These are phyloP conservation scores for Fusarium paranaense DNA, from an alignment of 2,329 filamentous ascomycete genomes.

Conservation along the genomic window DNA sequence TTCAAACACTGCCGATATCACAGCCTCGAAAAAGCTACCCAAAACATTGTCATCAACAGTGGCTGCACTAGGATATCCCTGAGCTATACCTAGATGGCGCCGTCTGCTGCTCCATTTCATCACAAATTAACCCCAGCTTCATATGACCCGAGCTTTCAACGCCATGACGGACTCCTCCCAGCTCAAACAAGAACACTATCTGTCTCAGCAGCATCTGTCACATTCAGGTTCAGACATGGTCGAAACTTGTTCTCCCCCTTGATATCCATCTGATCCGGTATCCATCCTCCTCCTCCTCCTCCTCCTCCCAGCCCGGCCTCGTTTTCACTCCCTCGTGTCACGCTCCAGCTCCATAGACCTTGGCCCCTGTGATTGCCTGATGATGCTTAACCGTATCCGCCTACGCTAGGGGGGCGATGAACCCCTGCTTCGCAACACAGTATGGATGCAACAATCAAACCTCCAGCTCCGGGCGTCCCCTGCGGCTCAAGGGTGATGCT, in stretches of 20 bases:
- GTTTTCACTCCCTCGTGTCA: constrained; percentile 28
- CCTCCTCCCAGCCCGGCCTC: constrained; percentile 1
- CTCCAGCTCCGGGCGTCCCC: constrained; percentile 25
- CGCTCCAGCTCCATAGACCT: constrained; percentile 22
- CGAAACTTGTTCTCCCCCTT: constrained; percentile 32
- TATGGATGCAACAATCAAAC: constrained; percentile 26
- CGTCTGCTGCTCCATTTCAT: constrained; percentile 1
- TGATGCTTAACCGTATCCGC: constrained; percentile 40
- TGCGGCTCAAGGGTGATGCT: constrained; percentile 25
- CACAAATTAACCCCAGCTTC: constrained; percentile 7
- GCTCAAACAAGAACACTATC: constrained; percentile 11
- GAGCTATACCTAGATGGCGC: constrained; percentile 12
- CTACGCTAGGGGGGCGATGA: constrained; percentile 34
- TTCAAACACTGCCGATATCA: background rate
- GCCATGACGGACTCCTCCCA: constrained; percentile 5
- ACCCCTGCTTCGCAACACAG: constrained; percentile 30
- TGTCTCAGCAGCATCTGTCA: constrained; percentile 6
- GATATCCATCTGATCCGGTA: background rate
- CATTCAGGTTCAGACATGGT: constrained; percentile 23
- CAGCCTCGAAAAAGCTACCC: background rate
- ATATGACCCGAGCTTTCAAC: constrained; percentile 21
- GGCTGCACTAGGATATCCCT: constrained; percentile 27
- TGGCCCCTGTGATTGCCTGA: constrained; percentile 30
- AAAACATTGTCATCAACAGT: constrained; percentile 6
- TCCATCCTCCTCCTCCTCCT: background rate